Evolutionary conservation across 768 basidiomycete species (phyloP).

Genomic region (Infundibulicybe gibba): DNA sequence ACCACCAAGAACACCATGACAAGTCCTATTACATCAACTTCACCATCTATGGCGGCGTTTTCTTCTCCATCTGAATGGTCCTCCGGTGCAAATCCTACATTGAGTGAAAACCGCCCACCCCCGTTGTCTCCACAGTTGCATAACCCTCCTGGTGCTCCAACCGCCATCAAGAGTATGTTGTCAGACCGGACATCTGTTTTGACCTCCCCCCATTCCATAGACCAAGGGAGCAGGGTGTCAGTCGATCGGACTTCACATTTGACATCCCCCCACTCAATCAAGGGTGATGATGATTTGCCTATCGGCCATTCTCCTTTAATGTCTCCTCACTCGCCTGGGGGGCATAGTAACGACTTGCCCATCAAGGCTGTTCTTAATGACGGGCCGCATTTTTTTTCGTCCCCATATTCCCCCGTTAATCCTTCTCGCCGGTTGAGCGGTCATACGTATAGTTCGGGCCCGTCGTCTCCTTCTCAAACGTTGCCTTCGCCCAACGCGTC

Average conservation of each 20-base stretch:
- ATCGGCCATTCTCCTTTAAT: constrained; percentile 16
- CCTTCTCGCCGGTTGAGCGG: too few relatives aligned
- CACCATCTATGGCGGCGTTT: too few relatives aligned
- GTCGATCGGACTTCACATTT: constrained; percentile 19
- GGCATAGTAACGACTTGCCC: too few relatives aligned
- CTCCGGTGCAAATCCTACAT: background rate
- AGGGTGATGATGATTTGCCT: constrained; percentile 2
- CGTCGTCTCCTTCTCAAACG: too few relatives aligned
- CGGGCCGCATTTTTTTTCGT: too few relatives aligned
- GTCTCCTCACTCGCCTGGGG: constrained; percentile 32
- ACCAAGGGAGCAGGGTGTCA: background rate
- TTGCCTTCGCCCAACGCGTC: constrained; percentile 15
- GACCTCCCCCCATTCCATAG: constrained; percentile 29
- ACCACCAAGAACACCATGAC: too few relatives aligned
- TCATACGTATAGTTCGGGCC: too few relatives aligned
- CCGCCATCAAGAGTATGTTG: background rate
- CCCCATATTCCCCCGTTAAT: too few relatives aligned
- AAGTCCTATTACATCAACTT: too few relatives aligned
- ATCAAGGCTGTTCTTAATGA: too few relatives aligned
- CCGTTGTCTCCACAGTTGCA: background rate
- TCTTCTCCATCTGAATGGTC: too few relatives aligned
- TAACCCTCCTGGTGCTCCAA: background rate
- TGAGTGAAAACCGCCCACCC: background rate
- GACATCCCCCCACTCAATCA: constrained; percentile 28
- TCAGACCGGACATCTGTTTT: constrained; percentile 18